Base-by-base conservation (phyloP, 2,329 filamentous ascomycete species). In the Arthrobotrys pseudoclavata region DNA sequence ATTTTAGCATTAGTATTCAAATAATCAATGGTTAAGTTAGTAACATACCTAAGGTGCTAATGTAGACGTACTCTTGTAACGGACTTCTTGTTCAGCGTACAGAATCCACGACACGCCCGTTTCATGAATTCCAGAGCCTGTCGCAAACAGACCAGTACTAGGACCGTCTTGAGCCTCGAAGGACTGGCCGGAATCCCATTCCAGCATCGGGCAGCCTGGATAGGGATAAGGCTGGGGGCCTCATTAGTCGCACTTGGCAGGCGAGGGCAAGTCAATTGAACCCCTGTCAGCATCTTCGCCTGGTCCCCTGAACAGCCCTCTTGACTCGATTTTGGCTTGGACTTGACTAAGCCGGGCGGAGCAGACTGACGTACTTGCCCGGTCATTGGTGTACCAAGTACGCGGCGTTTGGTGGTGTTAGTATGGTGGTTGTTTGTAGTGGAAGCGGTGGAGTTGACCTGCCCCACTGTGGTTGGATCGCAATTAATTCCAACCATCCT, bases 281-380 rank as follows among this genome's bases (percentile, higher is more conserved):
- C 48, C 47, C 48, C 62, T 66, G 62, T 31, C 45, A 40, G 31
- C 62, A 29, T 57, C 63, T 53, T 67, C 63, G 63, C 63, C 63
- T 57, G 52, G 66, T 69, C 66, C 66, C 53, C 40, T 57, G 52
- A 69, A 69, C 50, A 47, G 52, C 47, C 64, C 64, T 45, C 50
- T 68, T 52, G 37, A 45, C 60, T 48, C 13, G 42, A 48, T 63
- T 63, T 63, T 48, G 40, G 34, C 60, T 63, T 31, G 42, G 18
- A 31, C 7, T 68, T 60, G 64, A 61, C 66, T 52, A 69, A 61
- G 24, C 66, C 26, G 66, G 66, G 66, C 66, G 66, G 66, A 69
- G 66, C 40, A 48, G 66, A 61, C 66, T 69, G 66, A 69, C 66
- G 66, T 69, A 69, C 66, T 61, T 57, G 64, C 31, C 34, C n/a